Percentiles rank a stretch among this genome's conserved stretches.
Evolutionary conservation across 768 basidiomycete species (phyloP).

Genomic region (Suillus decipiens): DNA sequence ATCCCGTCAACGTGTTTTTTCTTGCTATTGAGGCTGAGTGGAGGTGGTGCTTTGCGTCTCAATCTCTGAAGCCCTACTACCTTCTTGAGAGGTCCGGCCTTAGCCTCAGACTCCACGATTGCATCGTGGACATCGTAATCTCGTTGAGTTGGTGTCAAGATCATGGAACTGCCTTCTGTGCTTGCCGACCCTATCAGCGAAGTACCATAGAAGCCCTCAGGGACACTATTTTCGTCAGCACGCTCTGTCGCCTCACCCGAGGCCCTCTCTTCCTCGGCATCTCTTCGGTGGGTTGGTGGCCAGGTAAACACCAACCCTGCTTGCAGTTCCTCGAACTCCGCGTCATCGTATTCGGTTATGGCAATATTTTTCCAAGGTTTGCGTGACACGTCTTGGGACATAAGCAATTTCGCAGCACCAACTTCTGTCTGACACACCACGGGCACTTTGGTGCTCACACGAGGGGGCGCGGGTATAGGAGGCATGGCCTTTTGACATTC

Average conservation of each 20-base stretch:
- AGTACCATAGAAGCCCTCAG: slow-evolving; percentile 15
- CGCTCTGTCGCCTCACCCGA: not conserved
- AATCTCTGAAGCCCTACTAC: slow-evolving; percentile 12
- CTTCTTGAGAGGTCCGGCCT: slow-evolving; percentile 7
- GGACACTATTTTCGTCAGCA: slow-evolving; percentile 12
- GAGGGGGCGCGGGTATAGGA: not conserved
- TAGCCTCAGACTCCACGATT: not conserved
- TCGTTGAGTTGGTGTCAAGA: slow-evolving; percentile 6
- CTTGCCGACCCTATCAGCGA: slow-evolving; percentile 15
- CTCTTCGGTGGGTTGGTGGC: slow-evolving; percentile 22
- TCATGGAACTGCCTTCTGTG: slow-evolving; percentile 14
- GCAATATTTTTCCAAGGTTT: slow-evolving; percentile 34
- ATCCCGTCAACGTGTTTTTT: not conserved
- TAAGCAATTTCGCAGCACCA: not conserved
- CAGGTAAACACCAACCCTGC: slow-evolving; percentile 20
- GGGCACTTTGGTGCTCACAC: not conserved
- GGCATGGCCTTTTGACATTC: slow-evolving; percentile 7
- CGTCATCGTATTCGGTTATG: slow-evolving; percentile 30
- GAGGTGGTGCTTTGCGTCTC: slow-evolving; percentile 10
- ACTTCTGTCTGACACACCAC: not conserved
- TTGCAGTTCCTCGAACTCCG: slow-evolving; percentile 15
- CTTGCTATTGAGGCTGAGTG: not conserved
- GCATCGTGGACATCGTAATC: slow-evolving; percentile 1
- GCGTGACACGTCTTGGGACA: not conserved
- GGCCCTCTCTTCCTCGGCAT: not conserved